Base-by-base conservation (phyloP, 495 filamentous ascomycete genomes). In the Penicillium pulvis region DNA sequence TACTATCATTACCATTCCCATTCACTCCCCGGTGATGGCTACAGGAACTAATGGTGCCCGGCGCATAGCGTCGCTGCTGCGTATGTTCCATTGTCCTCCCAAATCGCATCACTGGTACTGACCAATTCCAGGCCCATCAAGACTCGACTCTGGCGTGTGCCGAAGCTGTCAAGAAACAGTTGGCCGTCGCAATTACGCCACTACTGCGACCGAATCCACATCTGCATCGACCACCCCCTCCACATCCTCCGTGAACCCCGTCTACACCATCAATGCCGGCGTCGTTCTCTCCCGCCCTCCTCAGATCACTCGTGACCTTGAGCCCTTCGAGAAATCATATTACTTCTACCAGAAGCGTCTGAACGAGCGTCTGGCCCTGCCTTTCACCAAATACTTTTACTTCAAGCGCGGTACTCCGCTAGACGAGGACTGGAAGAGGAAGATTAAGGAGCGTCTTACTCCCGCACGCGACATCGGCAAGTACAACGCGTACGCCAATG, bases 271-370 rank as follows among this genome's bases (percentile, higher is more conserved):
- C 79, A 87, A 87, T 57, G 85, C 91, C 58, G 86, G 87, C 53
- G 79, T 97, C 55, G 85, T 97, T 58, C 89, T 99, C 57, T 92
- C 91, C 28, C 90, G 94, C 33, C 85, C 95, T 6, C 94, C 94
- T 9, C 76, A 92, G 50, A 80, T 99, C 61, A 98, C 95, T 51
- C 89, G 89, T 58, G 80, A 88, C 51, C 87, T 91, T 17, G 87
- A 87, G 33, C 81, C 89, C 12, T 98, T 99, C 73, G 94, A 99
- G 74, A 88, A 91, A 71, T 80, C 93, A 51, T 97, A 84, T 78
- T 94, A 87, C 79, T 90, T 98, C 72, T 99, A 99, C 79, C 94
- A 99, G 76, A 90, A 91, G 58, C 92, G 94, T 12, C 82, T 99
- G 53, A 96, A 99, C 74, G 94, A 99, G 78, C 91, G 94, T 11